Base-by-base conservation (phyloP, 164 flowering plant species). In the Pachysandra terminalis region DNA sequence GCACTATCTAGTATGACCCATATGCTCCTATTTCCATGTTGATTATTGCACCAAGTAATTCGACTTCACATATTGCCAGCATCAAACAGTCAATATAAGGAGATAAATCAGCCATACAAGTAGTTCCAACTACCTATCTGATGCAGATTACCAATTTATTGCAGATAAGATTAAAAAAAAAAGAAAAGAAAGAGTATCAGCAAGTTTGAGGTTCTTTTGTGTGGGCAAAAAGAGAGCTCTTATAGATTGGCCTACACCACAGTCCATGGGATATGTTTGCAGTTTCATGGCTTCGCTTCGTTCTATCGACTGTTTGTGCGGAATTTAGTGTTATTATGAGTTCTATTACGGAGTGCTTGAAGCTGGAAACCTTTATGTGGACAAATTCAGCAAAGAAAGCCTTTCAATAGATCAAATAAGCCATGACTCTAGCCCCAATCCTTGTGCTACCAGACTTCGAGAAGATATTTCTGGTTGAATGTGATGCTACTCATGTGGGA, bases 271-370 rank as follows among this genome's bases (percentile, higher is more conserved):
- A n/a, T n/a, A n/a, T 19, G 1, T 56, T 7, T 4, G 53, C n/a
- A 66, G 51, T 66, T 66, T 56, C 69, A 57, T 67, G 55, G 55
- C 1, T 17, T 66, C 19, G 61, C 28, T 5, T 54, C 69, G 15
- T 67, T 67, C 23, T 65, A 37, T n/a, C 15, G 37, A 19, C 2
- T 26, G 45, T 35, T 66, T 54, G 28, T 24, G 2, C 48, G 21
- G 1, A 55, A 55, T 66, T 67, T 19, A 67, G 63, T 19, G 3
- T 55, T 0, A 25, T 67, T 58, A 61, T 24, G n/a, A n/a, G 25
- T 23, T 63, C 41, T 8, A 45, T 67, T 16, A 67, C 55, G 1
- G 63, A 67, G 15, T 58, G 55, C 35, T 19, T 58, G 5, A 67
- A 25, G 9, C 19, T 23, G 1, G 7, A 0, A 2, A 53, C 56